Base-by-base conservation (phyloP, 441 rosid genomes). In the Jatropha podagrica region DNA sequence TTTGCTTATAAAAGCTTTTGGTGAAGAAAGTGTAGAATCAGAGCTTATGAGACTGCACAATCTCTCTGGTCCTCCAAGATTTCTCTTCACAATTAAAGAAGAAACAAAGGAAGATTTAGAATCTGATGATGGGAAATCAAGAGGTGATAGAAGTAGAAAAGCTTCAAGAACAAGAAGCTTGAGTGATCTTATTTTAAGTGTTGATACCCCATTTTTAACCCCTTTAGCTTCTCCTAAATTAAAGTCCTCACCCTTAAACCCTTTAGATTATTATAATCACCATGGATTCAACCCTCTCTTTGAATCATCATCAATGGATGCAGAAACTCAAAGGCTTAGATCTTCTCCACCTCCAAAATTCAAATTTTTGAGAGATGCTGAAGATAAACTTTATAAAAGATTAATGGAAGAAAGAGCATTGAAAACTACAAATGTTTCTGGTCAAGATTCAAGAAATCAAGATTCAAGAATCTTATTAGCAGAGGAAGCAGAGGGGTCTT, bases 41-140 rank as follows among this genome's bases (percentile, higher is more conserved):
- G 99, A 95, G 85, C 93, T 95, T 67, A 91, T 90, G 93, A 89
- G 94, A 84, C 85, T 95, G 27, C 98, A 95, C 79, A 92, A 93
- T 79, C 85, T 91, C 10, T 76, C 86, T 5, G 96, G 96, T 13
- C 96, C 92, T 17, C 99, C 96, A 2, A 90, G 99, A 80, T 90
- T 95, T 71, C 88, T 95, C 65, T 95, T 90, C 93, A 91, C 99
- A 61, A 95, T 95, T 83, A 92, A 88, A 48, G 99, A 95, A 72
- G 99, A 95, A 84, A 88, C 97, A 0, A 89, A 86, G 83, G 99
- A 94, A 55, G 97, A 93, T 76, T 85, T 93, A 88, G 99, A 95
- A 74, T 92, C 99, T 60, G 97, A 91, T 1, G 97, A 90, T 78
- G 96, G 87, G n/a, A 89, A 83, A 74, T 90, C 98, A 1, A 89